A percentile compares a stretch with the other conserved stretches of the same genome.
Evolutionary conservation across 73 alveolate species (phyloP).

Genomic region (Tetrahymena borealis): DNA sequence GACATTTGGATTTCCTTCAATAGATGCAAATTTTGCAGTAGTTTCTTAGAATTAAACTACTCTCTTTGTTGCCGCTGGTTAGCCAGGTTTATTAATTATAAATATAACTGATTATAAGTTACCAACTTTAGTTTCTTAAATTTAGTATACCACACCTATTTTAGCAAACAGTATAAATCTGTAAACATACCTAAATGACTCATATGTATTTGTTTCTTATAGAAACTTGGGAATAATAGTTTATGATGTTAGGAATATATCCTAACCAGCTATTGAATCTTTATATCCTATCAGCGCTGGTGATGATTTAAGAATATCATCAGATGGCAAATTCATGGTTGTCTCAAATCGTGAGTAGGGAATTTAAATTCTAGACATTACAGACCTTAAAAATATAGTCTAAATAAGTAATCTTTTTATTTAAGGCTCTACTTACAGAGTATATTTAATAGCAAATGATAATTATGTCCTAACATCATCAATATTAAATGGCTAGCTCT

Average conservation of each 20-base stretch:
- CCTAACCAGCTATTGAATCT: not conserved
- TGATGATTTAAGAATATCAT: not conserved
- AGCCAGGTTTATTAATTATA: not conserved
- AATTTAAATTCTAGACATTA: not conserved
- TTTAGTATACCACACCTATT: not conserved
- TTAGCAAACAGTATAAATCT: not conserved
- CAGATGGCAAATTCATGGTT: not conserved
- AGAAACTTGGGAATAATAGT: not conserved
- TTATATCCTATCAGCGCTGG: not conserved
- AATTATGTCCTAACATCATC: not conserved
- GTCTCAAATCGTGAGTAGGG: not conserved
- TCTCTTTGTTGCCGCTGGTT: not conserved
- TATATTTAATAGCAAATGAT: not conserved
- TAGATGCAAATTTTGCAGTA: not conserved
- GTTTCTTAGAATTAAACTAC: not conserved
- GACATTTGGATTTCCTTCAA: not conserved
- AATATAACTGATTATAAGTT: not conserved
- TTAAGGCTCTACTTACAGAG: not conserved
- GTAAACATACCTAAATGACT: not conserved
- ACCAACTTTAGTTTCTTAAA: not conserved
- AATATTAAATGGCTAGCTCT: not conserved
- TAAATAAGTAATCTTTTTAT: not conserved
- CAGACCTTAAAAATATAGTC: not conserved
- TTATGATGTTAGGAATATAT: not conserved
- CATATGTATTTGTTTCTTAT: not conserved